Percentiles rank a stretch among this genome's conserved stretches.
Evolutionary conservation across 331 rosid genomes (phyloP).

Genomic region (Acacia pycnantha): DNA sequence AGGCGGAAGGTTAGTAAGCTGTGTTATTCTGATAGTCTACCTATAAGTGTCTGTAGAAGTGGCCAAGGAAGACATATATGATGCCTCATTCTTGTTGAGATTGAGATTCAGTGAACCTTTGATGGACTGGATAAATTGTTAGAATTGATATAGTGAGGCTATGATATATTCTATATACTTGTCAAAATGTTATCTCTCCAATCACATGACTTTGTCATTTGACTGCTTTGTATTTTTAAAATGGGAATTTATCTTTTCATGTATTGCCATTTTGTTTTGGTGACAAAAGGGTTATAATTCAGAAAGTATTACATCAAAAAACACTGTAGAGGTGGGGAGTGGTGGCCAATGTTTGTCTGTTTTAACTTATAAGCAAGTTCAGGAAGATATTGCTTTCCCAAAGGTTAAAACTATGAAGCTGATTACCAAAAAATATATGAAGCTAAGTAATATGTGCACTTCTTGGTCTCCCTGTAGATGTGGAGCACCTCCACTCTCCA

Average conservation of each 20-base stretch:
- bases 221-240: background rate
- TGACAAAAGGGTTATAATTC: background rate
- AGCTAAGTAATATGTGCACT: background rate
- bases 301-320: background rate
- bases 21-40: background rate
- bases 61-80: slow-evolving; percentile 1
- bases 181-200: background rate
- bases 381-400: background rate
- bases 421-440: background rate
- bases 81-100: background rate
- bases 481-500: background rate
- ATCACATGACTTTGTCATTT: background rate
- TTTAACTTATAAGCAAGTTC: background rate
- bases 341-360: background rate
- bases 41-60: background rate
- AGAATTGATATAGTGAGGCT: background rate
- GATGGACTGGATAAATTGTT: background rate
- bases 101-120: background rate
- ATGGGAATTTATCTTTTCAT: background rate
- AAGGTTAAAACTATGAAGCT: background rate
- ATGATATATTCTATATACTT: background rate
- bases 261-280: background rate
- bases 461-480: background rate
- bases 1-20: slow-evolving; percentile 52
- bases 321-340: background rate